Evolutionary conservation across 139 green algal genomes (phyloP), one percentile per base, ranked within the genome.

Genomic region (Bryopsis sp.): DNA sequence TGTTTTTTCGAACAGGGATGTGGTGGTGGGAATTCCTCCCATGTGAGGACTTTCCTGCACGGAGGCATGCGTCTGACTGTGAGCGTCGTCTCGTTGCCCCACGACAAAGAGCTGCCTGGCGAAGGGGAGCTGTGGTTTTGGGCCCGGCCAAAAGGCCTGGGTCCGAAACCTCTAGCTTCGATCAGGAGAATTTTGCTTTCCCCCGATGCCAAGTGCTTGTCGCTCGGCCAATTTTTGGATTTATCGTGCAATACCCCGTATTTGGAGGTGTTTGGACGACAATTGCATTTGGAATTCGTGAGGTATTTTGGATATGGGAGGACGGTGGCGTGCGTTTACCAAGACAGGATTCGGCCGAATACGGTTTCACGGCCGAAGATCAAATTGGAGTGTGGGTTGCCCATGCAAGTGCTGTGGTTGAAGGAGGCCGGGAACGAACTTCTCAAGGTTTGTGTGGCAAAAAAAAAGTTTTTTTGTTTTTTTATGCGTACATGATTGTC

Each of bases 291-390:
- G 4, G 80, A 84, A 67, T 90, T 85, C 70, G 85, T 92, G 39
- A 81, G 82, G 22, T 96, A 92, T 79, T 84, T 96, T 76, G 88
- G 85, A 1, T 70, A 87, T 46, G 85, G 88, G 8, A 66, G 67
- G 36, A 85, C 75, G 2, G 79, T 92, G 32, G 73, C 89, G 34
- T 92, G 87, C 76, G 73, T 95, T 67, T 88, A 89, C 73, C 79
- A 85, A 71, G 84, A 88, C 35, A 48, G 48, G 2, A 77, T 86
- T 1, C 19, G 29, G 2, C 76, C 84, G 15, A 86, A 78, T 47
- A 58, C 22, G 3, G 75, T 91, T 37, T 43, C 58, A 48, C 48
- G 90, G 70, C 87, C 87, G 29, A 43, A 70, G 2, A 46, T 68
- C 8, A 57, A 66, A 1, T 47, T 89, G 33, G 29, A n/a, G 32